Evolutionary conservation across 2,329 filamentous ascomycete genomes (phyloP).

Genomic region (Coniella lustricola): DNA sequence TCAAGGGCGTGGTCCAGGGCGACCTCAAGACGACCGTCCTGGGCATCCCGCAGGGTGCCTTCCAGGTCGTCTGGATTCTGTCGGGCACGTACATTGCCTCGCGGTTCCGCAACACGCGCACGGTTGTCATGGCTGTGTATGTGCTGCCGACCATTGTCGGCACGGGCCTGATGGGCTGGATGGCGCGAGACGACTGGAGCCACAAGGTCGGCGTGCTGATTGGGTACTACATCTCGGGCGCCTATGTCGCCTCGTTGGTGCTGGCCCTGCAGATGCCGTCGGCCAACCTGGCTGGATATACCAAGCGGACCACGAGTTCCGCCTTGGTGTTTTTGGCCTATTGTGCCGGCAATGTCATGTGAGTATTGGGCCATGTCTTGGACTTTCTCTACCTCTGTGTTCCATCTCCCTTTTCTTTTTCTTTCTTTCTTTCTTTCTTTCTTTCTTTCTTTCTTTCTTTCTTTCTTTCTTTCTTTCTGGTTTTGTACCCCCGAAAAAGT

Average conservation of each 20-base stretch:
- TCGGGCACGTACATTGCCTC: slow-evolving; percentile 45
- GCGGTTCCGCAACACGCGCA: slow-evolving; percentile 42
- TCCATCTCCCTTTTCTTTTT: too few species aligned
- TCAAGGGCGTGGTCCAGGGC: slow-evolving; percentile 40
- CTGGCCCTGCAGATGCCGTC: slow-evolving; percentile 46
- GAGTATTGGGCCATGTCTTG: too few species aligned
- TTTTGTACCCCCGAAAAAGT: too few species aligned
- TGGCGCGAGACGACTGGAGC: slow-evolving; percentile 25
- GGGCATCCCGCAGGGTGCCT: slow-evolving; percentile 48
- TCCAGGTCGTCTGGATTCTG: slow-evolving; percentile 47
- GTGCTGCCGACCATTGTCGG: slow-evolving; percentile 45
- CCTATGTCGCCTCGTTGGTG: slow-evolving; percentile 45
- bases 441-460: too few species aligned
- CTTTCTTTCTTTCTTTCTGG: too few species aligned
- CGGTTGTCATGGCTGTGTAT: slow-evolving; percentile 44
- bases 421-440: too few species aligned
- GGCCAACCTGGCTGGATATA: slow-evolving; percentile 40
- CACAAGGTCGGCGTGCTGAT: slow-evolving; percentile 41
- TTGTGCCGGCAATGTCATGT: slow-evolving; percentile 38
- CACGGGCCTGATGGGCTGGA: slow-evolving; percentile 41
- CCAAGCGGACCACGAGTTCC: slow-evolving; percentile 38
- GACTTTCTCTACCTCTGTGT: too few species aligned
- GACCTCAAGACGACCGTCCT: slow-evolving; percentile 41
- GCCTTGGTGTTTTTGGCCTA: slow-evolving; percentile 40
- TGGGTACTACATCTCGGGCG: slow-evolving; percentile 43